A percentile compares a stretch with the other conserved stretches of the same genome.
Evolutionary conservation across 2,329 filamentous ascomycete species (phyloP).

Genomic region (Pseudogymnoascus pannorum): DNA sequence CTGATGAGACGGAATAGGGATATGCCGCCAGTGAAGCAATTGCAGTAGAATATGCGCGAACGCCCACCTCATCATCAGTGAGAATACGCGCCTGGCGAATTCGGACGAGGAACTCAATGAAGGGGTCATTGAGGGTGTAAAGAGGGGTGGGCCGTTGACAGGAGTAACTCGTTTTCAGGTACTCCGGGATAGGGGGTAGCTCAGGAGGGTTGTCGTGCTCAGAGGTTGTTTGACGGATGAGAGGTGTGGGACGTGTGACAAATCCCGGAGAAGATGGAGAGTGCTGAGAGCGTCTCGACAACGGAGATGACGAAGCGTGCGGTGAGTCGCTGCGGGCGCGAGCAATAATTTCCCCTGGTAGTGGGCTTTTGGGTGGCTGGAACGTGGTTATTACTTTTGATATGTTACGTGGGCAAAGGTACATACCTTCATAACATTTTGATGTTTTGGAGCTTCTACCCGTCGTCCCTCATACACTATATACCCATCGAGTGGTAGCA

Average conservation of each 20-base stretch:
- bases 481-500: conserved; percentile 45
- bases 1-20: conserved; percentile 38
- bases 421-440: not conserved
- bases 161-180: conserved; percentile 59
- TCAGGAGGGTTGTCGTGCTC: conserved; percentile 57
- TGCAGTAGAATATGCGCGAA: conserved; percentile 78
- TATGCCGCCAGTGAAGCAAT: conserved; percentile 83
- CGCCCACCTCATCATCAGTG: conserved; percentile 67
- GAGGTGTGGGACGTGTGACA: conserved; percentile 32
- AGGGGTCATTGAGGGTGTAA: conserved; percentile 63
- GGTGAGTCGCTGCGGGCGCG: conserved; percentile 5
- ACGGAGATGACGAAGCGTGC: not conserved
- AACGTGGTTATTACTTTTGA: not conserved
- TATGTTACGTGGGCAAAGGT: not conserved
- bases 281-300: not conserved
- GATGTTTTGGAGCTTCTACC: conserved; percentile 13
- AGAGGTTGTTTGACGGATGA: conserved; percentile 66
- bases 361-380: not conserved
- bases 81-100: conserved; percentile 67
- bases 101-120: conserved; percentile 66
- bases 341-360: not conserved
- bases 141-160: conserved; percentile 72
- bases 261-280: conserved; percentile 3
- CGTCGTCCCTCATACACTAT: conserved; percentile 44
- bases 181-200: conserved; percentile 63